Base-by-base conservation (phyloP, 129 eudicot species). In the Centaurea solstitialis region DNA sequence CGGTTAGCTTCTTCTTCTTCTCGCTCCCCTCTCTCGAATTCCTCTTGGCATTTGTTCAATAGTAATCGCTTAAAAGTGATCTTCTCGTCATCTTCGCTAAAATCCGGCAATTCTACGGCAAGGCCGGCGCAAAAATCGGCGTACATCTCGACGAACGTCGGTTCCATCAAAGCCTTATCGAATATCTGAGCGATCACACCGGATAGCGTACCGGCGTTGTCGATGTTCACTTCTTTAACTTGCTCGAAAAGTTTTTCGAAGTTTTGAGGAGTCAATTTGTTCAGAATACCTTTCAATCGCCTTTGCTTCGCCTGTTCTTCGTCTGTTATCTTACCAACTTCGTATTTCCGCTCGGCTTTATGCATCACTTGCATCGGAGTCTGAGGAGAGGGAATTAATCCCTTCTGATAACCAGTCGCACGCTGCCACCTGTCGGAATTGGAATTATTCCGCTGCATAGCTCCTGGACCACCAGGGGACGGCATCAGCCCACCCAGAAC, bases 131-230 rank as follows among this genome's bases (percentile, higher is more conserved):
- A 95, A 76, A 95, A 95, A 80, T 88, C 67, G 50, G 99, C 99
- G 82, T 95, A 95, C 99, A 95, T 95, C 77, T 95, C 94, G 72
- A 97, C 94, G 65, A 92, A 95, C 18, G 99, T 95, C 1, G 99
- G 99, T 65, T 95, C 97, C 99, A 85, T 95, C 20, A 95, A 76
- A 66, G 98, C 97, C 78, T 93, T 93, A 79, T 93, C 97, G 57
- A 91, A 93, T 80, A 93, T 93, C 82, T 93, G 98, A 8, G 78
- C 86, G 22, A 93, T 89, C 72, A 91, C 97, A 18, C 91, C 97
- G 9, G 84, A 75, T 4, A 93, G 80, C 8, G 98, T 93, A 33
- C 75, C 68, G 45, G 79, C 89, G 75, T 89, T 93, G 86, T 93
- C 98, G 4, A 93, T 89, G 67, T 93, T 93, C 6, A 93, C 97